Evolutionary conservation across 352 stramenopile genomes (phyloP).

Genomic region (Phytophthora melonis): DNA sequence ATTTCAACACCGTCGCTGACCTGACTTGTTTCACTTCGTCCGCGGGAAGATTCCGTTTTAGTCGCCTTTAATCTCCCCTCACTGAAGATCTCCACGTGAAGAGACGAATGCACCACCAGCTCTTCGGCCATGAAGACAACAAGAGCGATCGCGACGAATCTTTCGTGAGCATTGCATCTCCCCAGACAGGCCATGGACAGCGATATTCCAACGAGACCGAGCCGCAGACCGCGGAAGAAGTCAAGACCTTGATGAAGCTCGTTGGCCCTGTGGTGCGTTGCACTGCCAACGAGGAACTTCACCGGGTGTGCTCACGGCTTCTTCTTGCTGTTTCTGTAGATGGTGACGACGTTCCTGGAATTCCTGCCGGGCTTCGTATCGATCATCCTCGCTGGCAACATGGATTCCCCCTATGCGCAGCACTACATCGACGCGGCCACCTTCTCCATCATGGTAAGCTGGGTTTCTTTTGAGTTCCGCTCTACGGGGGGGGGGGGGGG

Average conservation of each 20-base stretch:
- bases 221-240: slow-evolving; percentile 30
- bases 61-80: not conserved
- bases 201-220: no score
- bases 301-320: not conserved
- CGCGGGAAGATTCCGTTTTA: not conserved
- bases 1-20: no score
- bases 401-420: slow-evolving; percentile 36
- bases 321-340: not conserved
- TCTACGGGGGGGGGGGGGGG: no score
- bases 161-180: slow-evolving; percentile 3
- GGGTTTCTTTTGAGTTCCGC: no score
- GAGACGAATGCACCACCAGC: no score
- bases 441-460: slow-evolving; percentile 56
- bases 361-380: slow-evolving; percentile 49
- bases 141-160: slow-evolving; percentile 4
- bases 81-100: no score
- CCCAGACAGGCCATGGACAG: no score
- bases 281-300: no score
- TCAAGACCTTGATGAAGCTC: slow-evolving; percentile 49
- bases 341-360: slow-evolving; percentile 54
- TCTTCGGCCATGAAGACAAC: not conserved
- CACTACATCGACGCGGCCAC: slow-evolving; percentile 7
- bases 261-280: slow-evolving; percentile 41
- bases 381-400: slow-evolving; percentile 65
- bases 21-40: not conserved